Percentiles rank a stretch among this genome's conserved stretches.
Evolutionary conservation across 2,329 filamentous ascomycete genomes (phyloP).

Genomic region (Ceratocystis albifundus): DNA sequence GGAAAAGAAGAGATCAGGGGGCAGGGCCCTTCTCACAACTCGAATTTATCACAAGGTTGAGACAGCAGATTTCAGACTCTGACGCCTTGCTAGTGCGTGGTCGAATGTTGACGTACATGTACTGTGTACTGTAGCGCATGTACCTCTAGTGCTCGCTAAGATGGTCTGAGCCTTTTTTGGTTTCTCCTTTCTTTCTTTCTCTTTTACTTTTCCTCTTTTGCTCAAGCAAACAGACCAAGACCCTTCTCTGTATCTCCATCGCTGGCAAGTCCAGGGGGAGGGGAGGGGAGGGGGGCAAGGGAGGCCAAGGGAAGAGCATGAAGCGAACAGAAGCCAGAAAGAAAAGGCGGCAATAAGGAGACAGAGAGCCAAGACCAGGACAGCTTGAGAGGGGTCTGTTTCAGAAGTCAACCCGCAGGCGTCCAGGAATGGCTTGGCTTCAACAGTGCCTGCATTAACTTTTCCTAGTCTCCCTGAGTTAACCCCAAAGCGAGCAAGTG

Average conservation of each 20-base stretch:
- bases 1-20: too few species aligned
- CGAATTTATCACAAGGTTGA: too few species aligned
- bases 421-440: constrained; percentile 11
- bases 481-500: neutral
- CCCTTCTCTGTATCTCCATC: neutral
- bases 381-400: constrained; percentile 2
- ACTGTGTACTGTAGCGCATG: too few species aligned
- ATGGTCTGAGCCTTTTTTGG: neutral
- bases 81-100: too few species aligned
- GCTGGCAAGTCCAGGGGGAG: neutral
- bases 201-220: neutral
- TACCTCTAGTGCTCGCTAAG: neutral
- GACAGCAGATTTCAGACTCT: too few species aligned
- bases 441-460: constrained; percentile 18
- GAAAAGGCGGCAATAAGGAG: constrained; percentile 4
- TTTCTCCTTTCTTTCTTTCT: neutral
- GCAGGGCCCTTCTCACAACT: too few species aligned
- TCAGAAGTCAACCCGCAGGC: constrained; percentile 19
- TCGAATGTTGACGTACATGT: neutral
- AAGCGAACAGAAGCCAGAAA: neutral
- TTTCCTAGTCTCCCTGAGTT: constrained; percentile 1
- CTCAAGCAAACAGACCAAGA: neutral
- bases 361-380: neutral
- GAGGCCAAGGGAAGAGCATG: too few species aligned
- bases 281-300: too few species aligned